These are phyloP conservation scores for Triticum dicoccoides DNA, from an alignment of 176 grass and related monocot species.

Conservation along the genomic window DNA sequence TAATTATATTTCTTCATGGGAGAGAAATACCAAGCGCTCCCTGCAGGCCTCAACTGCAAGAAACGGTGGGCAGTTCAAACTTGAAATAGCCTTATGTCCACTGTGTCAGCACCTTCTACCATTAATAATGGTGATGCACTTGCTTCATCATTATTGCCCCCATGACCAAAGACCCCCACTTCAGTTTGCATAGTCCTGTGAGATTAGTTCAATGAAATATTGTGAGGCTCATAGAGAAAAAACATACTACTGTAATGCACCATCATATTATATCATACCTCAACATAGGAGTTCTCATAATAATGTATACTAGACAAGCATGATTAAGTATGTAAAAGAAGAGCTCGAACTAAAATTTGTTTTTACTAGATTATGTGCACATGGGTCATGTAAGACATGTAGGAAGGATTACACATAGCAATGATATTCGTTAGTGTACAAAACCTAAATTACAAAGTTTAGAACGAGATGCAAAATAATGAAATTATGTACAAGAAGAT, in stretches of 20 bases:
- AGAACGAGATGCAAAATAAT: not conserved
- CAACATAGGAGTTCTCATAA: not conserved
- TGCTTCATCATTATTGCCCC: constrained; percentile 37
- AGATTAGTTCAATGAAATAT: not conserved
- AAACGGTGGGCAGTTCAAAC: constrained; percentile 66
- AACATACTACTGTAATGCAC: not conserved
- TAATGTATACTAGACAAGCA: not conserved
- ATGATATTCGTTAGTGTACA: not conserved
- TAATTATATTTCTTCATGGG: not conserved
- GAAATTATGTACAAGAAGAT: not conserved
- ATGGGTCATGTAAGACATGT: not conserved
- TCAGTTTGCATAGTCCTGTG: constrained; percentile 91
- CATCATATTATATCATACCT: not conserved
- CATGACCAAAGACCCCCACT: constrained; percentile 88
- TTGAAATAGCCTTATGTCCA: constrained; percentile 44
- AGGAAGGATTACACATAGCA: not conserved
- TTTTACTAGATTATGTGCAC: not conserved
- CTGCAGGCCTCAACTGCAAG: constrained; percentile 71
- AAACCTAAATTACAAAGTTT: not conserved
- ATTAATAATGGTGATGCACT: constrained; percentile 35
- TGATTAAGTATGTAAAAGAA: not conserved
- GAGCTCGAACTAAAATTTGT: not conserved
- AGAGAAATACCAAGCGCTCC: constrained; percentile 66
- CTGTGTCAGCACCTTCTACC: constrained; percentile 66
- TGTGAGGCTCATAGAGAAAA: not conserved